These are phyloP conservation scores for Termitomyces sp. DNA, from an alignment of 768 basidiomycete species.

Conservation along the genomic window DNA sequence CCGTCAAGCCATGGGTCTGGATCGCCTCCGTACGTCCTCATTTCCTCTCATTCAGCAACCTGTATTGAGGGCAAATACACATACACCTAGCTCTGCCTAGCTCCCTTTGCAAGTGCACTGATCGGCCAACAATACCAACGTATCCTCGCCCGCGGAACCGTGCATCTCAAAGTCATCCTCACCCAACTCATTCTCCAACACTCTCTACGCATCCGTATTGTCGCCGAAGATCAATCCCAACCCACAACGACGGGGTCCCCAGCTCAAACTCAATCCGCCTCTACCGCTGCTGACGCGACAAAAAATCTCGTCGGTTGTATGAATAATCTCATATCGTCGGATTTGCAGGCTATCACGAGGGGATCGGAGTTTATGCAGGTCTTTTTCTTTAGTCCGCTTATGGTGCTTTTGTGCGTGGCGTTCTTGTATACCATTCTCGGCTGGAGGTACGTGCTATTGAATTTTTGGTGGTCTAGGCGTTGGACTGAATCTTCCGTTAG, in stretches of 20 bases:
- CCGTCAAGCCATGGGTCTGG: conserved; percentile 68
- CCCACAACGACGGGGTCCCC: conserved; percentile 5
- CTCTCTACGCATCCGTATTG: conserved; percentile 57
- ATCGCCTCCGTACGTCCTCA: conserved; percentile 36
- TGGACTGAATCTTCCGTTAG: conserved; percentile 26
- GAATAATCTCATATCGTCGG: conserved; percentile 72
- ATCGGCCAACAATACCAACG: conserved; percentile 13
- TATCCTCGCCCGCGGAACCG: conserved; percentile 39
- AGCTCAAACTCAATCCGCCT: background rate
- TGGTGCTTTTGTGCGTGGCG: conserved; percentile 29
- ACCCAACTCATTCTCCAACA: conserved; percentile 41
- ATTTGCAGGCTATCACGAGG: conserved; percentile 35
- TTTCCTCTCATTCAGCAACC: conserved; percentile 37
- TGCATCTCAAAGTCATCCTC: conserved; percentile 44
- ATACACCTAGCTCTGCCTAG: conserved; percentile 30
- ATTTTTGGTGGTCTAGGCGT: background rate
- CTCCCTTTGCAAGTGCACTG: conserved; percentile 5
- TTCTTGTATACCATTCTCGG: conserved; percentile 45
- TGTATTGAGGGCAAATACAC: too few species aligned
- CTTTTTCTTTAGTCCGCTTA: conserved; percentile 34
- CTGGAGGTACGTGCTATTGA: conserved; percentile 41
- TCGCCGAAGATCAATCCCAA: conserved; percentile 27
- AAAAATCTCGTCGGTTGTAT: conserved; percentile 60
- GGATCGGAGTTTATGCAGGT: conserved; percentile 31
- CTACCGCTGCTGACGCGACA: conserved; percentile 3